phyloP scores from a whole-genome alignment of 495 filamentous ascomycete species.

The Letharia columbiana region DNA sequence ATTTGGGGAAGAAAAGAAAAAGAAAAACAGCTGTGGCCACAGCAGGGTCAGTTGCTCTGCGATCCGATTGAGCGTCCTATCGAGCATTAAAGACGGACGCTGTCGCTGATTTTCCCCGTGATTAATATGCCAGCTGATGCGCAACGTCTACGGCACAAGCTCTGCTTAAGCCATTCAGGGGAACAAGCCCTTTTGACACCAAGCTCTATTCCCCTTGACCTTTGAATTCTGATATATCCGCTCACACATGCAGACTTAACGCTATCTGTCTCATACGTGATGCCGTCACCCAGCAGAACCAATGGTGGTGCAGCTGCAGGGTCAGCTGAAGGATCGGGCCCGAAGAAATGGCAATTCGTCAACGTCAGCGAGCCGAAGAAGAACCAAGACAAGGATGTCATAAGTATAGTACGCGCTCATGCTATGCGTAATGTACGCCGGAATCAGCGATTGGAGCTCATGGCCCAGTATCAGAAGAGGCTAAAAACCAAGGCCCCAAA shows the following conservation, averaged over 20 bases:
- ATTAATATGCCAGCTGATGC: background rate
- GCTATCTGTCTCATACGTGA: background rate
- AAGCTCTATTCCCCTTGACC: background rate
- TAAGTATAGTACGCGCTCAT: slow-evolving; percentile 1
- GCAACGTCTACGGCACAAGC: background rate
- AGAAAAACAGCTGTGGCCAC: background rate
- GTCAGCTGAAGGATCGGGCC: background rate
- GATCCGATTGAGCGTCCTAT: background rate
- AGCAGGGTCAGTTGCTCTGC: background rate
- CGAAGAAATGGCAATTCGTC: background rate
- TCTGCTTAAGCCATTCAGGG: background rate
- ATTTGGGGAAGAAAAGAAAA: too few relatives aligned
- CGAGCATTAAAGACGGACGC: background rate
- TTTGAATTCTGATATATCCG: background rate
- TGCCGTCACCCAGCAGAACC: background rate
- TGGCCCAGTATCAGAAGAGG: background rate
- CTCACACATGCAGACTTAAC: too few relatives aligned
- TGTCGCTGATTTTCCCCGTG: background rate
- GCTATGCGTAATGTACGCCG: slow-evolving; percentile 7
- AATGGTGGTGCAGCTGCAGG: background rate
- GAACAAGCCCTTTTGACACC: background rate
- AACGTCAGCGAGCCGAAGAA: slow-evolving; percentile 1
- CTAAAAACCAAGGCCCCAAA: too few relatives aligned
- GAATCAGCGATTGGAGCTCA: slow-evolving; percentile 1
- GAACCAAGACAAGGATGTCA: background rate